Evolutionary conservation across 169 alveolate genomes (phyloP), one percentile per base, ranked within the genome.

Genomic region (Besnoitia besnoiti): DNA sequence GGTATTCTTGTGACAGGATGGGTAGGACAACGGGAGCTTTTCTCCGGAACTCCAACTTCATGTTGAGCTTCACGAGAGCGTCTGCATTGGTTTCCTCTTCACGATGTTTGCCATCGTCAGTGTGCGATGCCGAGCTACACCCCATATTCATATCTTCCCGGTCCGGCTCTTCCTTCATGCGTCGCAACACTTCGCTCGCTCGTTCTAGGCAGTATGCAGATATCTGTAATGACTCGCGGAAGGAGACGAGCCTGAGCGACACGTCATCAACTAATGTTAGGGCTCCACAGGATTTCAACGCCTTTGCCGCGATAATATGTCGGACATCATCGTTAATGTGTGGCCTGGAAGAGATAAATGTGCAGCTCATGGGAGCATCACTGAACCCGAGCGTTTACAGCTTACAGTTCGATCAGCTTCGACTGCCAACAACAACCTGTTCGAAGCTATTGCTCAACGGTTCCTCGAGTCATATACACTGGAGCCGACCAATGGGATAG

Each of bases 361-460:
- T 37, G 2, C 82, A 73, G 46, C n/a, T 1, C 27, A 73, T 19
- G 19, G 82, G 30, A 73, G 12, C 47, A 73, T n/a, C 16, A 30
- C n/a, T 16, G 46, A 14, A 39, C 12, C 30, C 12, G 12, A 1
- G 12, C 59, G 59, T n/a, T 55, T n/a, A n/a, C 12, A 1, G 12
- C 67, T 37, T 27, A 77, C 87, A 77, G 87, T 55, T 77, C 87
- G 55, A 77, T 77, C 27, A 77, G 87, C 33, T 77, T 77, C 59
- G 87, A 40, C 55, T 35, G n/a, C 87, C 87, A 77, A 42, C 87
- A 77, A 30, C 87, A 77, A 2, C 87, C 87, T 77, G 47, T 27
- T 27, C 2, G 37, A 44, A 39, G 1, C 16, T 27, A 39, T 12
- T 8, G 61, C 40, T 21, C 8, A 7, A 2, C 35, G 1, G 2